Percentiles rank a stretch among this genome's conserved stretches.
Conservation (phyloP, 2,329 filamentous ascomycete genomes). For the Colletotrichum aenigma region DNA sequence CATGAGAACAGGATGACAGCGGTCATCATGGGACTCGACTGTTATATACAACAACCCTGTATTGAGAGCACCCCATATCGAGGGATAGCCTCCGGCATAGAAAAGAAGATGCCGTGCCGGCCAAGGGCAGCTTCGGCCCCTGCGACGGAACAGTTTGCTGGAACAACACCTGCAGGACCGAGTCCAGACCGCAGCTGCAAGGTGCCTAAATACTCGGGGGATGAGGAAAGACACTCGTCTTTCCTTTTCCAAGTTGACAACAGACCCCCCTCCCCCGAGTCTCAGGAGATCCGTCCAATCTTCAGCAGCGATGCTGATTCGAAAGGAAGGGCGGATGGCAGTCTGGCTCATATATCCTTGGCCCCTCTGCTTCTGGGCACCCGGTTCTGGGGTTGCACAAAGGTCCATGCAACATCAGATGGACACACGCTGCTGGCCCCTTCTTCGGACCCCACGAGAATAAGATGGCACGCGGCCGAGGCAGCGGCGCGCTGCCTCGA, state of each 20-base stretch:
- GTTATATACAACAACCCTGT: background rate
- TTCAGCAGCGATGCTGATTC: background rate
- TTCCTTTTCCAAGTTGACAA: background rate
- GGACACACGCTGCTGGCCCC: background rate
- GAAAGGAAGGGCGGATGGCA: background rate
- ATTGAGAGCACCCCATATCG: background rate
- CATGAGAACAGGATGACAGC: constrained; percentile 5
- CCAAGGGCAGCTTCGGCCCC: background rate
- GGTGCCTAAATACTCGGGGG: background rate
- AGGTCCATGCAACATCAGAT: background rate
- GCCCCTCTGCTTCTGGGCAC: background rate
- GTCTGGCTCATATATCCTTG: background rate
- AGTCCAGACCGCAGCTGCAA: background rate
- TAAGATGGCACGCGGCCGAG: constrained; percentile 1
- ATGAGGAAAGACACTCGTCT: background rate
- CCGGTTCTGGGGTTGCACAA: background rate
- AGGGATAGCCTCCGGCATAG: background rate
- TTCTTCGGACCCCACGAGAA: background rate
- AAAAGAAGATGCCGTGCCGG: background rate
- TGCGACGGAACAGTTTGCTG: background rate
- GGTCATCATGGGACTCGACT: constrained; percentile 6
- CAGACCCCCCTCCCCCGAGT: background rate
- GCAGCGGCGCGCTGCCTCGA: background rate
- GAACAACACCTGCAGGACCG: background rate
- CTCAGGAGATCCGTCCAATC: background rate